Evolutionary conservation across 306 rosid genomes (phyloP).

Genomic region (Mimosa pudica): DNA sequence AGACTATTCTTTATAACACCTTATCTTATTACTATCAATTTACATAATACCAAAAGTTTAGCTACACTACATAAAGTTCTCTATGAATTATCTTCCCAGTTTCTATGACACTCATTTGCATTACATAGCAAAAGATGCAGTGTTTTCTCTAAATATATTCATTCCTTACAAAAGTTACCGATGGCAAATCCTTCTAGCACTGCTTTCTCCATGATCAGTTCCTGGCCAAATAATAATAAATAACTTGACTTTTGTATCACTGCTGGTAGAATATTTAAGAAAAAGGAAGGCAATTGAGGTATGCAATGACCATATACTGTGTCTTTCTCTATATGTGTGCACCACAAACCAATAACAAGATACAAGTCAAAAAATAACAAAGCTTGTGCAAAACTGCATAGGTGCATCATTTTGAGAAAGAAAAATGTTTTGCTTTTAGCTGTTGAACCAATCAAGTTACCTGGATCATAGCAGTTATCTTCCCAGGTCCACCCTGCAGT

Average conservation of each 20-base stretch:
- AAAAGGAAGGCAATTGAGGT: constrained; percentile 17
- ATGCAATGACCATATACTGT: not conserved
- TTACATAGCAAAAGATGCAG: not conserved
- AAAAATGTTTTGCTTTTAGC: not conserved
- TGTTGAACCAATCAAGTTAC: constrained; percentile 42
- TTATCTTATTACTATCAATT: not conserved
- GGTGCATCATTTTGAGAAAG: not conserved
- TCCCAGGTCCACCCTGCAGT: constrained; percentile 74
- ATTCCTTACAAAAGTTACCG: constrained; percentile 36
- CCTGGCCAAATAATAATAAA: constrained; percentile 49
- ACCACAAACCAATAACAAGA: constrained; percentile 1
- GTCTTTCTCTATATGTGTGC: not conserved
- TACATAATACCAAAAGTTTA: not conserved
- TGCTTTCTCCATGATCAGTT: constrained; percentile 64
- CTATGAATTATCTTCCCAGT: not conserved
- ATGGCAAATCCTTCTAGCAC: constrained; percentile 57
- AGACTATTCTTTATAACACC: not conserved
- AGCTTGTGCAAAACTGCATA: not conserved
- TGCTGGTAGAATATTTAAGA: constrained; percentile 1
- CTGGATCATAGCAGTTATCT: constrained; percentile 65
- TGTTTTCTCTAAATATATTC: not conserved
- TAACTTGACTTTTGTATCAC: constrained; percentile 11
- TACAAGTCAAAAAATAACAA: constrained; percentile 21
- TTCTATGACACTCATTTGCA: not conserved
- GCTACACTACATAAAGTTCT: not conserved